Conservation (phyloP, 164 flowering plant species). For the Vitis amurensis region DNA sequence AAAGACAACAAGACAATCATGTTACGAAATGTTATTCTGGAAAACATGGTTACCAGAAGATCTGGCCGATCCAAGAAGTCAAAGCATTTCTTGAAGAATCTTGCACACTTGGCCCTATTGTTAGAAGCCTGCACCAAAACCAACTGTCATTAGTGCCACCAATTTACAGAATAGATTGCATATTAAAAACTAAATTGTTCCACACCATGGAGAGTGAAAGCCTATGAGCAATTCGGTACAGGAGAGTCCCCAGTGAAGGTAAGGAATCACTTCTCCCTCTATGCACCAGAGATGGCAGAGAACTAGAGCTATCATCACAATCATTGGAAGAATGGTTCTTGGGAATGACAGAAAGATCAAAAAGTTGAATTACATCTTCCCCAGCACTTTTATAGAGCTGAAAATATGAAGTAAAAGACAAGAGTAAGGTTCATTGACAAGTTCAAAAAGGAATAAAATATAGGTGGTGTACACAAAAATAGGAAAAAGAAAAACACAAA, state of each 20-base stretch:
- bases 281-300: conserved; percentile 69
- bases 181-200: conserved; percentile 1
- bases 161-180: too few species aligned
- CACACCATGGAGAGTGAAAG: conserved; percentile 87
- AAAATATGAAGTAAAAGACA: conserved; percentile 3
- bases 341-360: conserved; percentile 84
- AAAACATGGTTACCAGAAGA: conserved; percentile 61
- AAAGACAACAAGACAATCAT: neutral
- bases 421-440: neutral
- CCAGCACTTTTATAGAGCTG: conserved; percentile 96
- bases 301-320: conserved; percentile 48
- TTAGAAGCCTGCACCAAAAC: conserved; percentile 56
- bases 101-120: conserved; percentile 70
- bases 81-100: conserved; percentile 72
- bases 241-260: conserved; percentile 78
- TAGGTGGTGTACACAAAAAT: neutral
- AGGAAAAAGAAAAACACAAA: conserved; percentile 3
- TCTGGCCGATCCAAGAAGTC: conserved; percentile 84
- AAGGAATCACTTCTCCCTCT: conserved; percentile 75
- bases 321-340: conserved; percentile 57
- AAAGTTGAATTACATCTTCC: conserved; percentile 92
- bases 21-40: neutral
- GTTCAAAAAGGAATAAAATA: neutral
- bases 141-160: neutral
- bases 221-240: conserved; percentile 90